These are phyloP conservation scores for Bathelium albidoporum DNA, from an alignment of 495 filamentous ascomycete genomes.

Conservation along the genomic window DNA sequence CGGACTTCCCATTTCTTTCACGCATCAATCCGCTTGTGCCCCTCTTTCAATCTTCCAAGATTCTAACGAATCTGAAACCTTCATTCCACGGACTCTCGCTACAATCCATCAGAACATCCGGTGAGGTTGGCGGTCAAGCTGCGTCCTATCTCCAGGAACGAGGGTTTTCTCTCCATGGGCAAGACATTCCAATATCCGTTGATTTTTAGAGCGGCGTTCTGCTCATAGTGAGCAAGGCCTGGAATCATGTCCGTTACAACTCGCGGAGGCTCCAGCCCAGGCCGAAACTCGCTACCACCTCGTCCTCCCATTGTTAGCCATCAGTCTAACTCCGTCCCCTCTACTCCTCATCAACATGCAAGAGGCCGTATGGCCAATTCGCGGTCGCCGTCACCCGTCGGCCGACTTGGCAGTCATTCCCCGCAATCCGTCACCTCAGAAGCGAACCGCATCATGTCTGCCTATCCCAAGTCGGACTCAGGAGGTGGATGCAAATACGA, in stretches of 20 bases:
- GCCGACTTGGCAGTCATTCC: constrained; percentile 60
- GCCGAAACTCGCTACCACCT: background rate
- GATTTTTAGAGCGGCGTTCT: background rate
- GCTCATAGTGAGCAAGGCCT: background rate
- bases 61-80: background rate
- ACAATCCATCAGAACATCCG: background rate
- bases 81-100: background rate
- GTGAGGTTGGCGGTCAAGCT: background rate
- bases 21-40: background rate
- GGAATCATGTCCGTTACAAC: background rate
- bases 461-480: constrained; percentile 48
- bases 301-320: constrained; percentile 35
- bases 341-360: constrained; percentile 83
- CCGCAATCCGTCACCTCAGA: constrained; percentile 87
- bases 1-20: background rate
- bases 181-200: background rate
- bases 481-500: constrained; percentile 71
- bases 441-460: constrained; percentile 52
- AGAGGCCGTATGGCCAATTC: constrained; percentile 75
- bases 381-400: constrained; percentile 74
- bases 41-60: background rate
- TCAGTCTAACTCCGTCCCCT: constrained; percentile 86
- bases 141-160: background rate
- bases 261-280: background rate
- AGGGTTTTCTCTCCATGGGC: background rate